Evolutionary conservation across 495 filamentous ascomycete species (phyloP), one percentile per base, ranked within the genome.

Genomic region (Chaetomium fimeti): DNA sequence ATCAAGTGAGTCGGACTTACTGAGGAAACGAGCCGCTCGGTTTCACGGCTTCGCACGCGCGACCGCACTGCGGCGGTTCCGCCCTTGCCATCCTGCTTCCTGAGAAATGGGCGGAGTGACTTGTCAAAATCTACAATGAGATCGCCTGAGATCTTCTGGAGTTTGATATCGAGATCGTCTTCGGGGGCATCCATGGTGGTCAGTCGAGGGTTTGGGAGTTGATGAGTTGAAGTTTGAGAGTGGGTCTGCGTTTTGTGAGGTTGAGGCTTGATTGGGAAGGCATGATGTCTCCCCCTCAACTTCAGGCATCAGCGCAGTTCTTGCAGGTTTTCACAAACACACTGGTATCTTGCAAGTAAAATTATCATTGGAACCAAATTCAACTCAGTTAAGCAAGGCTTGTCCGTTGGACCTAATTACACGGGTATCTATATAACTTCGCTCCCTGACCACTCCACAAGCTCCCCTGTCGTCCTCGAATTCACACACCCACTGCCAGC

Each of bases 111-210:
- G 40, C 68, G 76, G 61, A 85, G 81, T 64, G 77, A 86, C 55
- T 74, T 78, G 78, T 78, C 71, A 65, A 93, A 86, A 62, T 91
- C 87, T 12, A 77, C 71, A 42, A 93, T 78, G 53, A 93, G 78
- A 54, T 90, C 88, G 16, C 79, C 76, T 4, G 91, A 90, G 45
- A 83, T 80, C 51, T 88, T 86, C 70, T 91, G 89, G 22, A 95
- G 82, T 71, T 89, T 86, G 54, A 91, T 77, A 66, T 93, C 91
- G 59, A 82, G 76, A 49, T 91, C 90, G 22, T 76, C 72, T 25
- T 83, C 82, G 12, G 76, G 66, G 16, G 78, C 78, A 64, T 84
- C 81, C 81, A 82, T 83, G 24, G 27, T 71, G 45, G 55, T 18
- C 49, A 24, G 24, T 48, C 57, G 52, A 25, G 22, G 24, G 42